phyloP scores from a whole-genome alignment of 768 basidiomycete species.

The Pleurotus ostreatus region DNA sequence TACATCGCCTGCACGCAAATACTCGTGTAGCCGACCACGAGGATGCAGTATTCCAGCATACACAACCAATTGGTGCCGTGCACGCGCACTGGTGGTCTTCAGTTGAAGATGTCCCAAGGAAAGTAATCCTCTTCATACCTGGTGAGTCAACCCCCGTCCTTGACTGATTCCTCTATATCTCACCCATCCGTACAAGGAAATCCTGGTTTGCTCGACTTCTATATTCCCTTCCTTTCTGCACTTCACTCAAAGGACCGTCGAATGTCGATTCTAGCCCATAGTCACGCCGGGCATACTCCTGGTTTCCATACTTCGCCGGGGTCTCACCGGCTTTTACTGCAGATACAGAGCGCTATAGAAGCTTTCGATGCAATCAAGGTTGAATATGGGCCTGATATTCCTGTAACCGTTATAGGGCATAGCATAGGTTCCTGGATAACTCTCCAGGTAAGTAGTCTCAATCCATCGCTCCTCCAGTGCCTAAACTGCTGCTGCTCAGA shows the following conservation, averaged over 20 bases:
- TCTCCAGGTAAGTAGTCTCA: constrained; percentile 40
- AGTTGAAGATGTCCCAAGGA: constrained; percentile 22
- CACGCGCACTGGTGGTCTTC: constrained; percentile 54
- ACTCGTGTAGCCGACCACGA: constrained; percentile 7
- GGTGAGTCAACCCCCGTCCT: constrained; percentile 22
- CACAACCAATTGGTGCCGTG: constrained; percentile 31
- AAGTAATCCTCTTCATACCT: constrained; percentile 46
- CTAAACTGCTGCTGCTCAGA: constrained; percentile 26
- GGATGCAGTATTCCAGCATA: constrained; percentile 36
- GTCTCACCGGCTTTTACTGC: constrained; percentile 36
- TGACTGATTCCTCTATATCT: constrained; percentile 1
- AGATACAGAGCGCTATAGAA: constrained; percentile 53
- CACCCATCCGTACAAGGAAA: constrained; percentile 31
- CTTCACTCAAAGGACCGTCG: constrained; percentile 35
- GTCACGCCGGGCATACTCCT: constrained; percentile 63
- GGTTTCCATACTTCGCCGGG: constrained; percentile 23
- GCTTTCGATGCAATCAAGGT: constrained; percentile 41
- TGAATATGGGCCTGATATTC: constrained; percentile 27
- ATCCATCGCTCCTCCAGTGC: not conserved
- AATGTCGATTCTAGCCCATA: constrained; percentile 56
- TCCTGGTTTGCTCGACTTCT: constrained; percentile 64
- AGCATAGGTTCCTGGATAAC: constrained; percentile 73
- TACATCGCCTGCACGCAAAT: not conserved
- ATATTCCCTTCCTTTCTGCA: constrained; percentile 56
- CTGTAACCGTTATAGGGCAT: constrained; percentile 54